These are phyloP conservation scores for Colletotrichum scovillei DNA, from an alignment of 2,329 filamentous ascomycete genomes.

Conservation along the genomic window DNA sequence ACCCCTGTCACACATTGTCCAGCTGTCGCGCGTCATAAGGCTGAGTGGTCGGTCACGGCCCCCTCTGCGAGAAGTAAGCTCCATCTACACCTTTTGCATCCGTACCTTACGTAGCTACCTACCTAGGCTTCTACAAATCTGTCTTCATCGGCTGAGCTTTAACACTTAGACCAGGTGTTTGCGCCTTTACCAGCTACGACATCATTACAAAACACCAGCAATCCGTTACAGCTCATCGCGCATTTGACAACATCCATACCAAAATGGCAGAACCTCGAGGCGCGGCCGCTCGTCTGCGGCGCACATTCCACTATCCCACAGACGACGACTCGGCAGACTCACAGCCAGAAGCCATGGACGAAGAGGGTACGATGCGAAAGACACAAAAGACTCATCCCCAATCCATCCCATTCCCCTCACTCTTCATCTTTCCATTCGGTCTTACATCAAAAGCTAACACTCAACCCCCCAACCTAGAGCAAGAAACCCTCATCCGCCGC, in stretches of 20 bases:
- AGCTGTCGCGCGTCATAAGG: slow-evolving; percentile 32
- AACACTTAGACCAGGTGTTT: not conserved
- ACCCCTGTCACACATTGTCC: not conserved
- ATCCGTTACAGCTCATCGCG: not conserved
- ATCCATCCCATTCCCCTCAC: slow-evolving; percentile 18
- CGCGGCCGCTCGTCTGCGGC: slow-evolving; percentile 72
- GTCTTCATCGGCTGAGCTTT: not conserved
- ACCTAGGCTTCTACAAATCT: not conserved
- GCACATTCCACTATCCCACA: slow-evolving; percentile 80
- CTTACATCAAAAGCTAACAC: slow-evolving; percentile 24
- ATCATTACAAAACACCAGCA: not conserved
- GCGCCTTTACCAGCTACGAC: not conserved
- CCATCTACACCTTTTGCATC: not conserved
- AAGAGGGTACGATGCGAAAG: slow-evolving; percentile 68
- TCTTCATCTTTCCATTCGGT: slow-evolving; percentile 33
- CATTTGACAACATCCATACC: not conserved
- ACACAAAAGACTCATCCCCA: not conserved
- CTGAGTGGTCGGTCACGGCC: slow-evolving; percentile 12
- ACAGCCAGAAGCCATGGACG: slow-evolving; percentile 74
- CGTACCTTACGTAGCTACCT: not conserved
- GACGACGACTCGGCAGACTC: slow-evolving; percentile 67
- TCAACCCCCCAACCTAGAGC: slow-evolving; percentile 56
- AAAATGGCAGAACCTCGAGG: slow-evolving; percentile 39
- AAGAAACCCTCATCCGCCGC: slow-evolving; percentile 70
- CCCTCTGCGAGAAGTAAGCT: not conserved